Evolutionary conservation across 768 basidiomycete genomes (phyloP), one percentile per base, ranked within the genome.

Genomic region (Sporobolomyces pararoseus): DNA sequence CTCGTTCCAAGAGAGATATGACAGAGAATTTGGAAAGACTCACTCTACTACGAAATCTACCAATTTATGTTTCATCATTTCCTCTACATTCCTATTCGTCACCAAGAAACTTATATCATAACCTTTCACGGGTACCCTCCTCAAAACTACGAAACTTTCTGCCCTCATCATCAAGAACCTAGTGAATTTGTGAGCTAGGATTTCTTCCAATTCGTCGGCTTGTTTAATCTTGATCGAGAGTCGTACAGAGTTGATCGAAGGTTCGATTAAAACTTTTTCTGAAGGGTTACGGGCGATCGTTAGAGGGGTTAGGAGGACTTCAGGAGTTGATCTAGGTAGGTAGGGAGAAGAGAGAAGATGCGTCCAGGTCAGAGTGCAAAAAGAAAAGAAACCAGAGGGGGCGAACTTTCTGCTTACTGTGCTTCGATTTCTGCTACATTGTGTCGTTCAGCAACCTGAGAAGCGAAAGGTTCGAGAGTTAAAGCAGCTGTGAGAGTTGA

Each of bases 31-130:
- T 23, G 35, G 7, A 25, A 19, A 12, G 27, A 70, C 71, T 53
- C 72, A 95, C 91, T 98, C 92, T 75, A 98, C 96, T 82, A 99
- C 96, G 81, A 99, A 99, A 81, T 99, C 96, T 44, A 99, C 96
- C 61, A 99, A 89, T 83, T 98, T 98, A 81, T 99, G 96, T 82
- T 98, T 99, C 75, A 98, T 84, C 96, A 99, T 98, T 14, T 91
- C 94, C 80, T 98, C 95, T 37, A 93, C 85, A 79, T 99, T 93
- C 60, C 88, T 87, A 80, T 98, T 96, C 66, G 95, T 97, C 78
- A 99, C 94, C 71, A 98, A 83, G 84, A 99, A 98, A 3, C 92
- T 95, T 71, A 99, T 98, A 75, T 98, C 96, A 75, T 97, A 98
- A 65, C 96, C 96, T 92, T 99, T 75, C 55, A 98, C 88, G 46